phyloP scores from a whole-genome alignment of 129 eudicot genomes.

The Pittosporum tobira region DNA sequence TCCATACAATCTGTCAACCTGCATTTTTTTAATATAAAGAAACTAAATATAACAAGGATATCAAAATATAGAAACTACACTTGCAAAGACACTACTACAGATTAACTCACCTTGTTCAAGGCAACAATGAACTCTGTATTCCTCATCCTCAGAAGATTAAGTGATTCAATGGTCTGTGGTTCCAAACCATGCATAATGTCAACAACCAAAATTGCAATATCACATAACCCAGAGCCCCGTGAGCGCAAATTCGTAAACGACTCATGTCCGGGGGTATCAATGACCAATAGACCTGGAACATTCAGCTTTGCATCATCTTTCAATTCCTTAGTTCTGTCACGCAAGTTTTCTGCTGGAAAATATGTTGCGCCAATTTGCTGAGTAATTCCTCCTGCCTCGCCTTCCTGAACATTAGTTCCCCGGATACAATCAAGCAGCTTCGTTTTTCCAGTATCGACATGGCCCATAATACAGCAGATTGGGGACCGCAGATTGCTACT shows the following conservation, averaged over 20 bases:
- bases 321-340: conserved; percentile 87
- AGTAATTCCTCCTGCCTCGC: conserved; percentile 98
- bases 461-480: conserved; percentile 98
- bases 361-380: conserved; percentile 98
- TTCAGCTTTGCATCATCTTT: conserved; percentile 90
- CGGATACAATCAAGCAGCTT: conserved; percentile 90
- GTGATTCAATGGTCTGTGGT: conserved; percentile 90
- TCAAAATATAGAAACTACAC: conserved; percentile 1
- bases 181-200: conserved; percentile 98
- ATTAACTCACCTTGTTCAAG: conserved; percentile 62
- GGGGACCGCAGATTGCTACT: conserved; percentile 76
- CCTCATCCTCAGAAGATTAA: conserved; percentile 80
- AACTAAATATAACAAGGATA: conserved; percentile 5
- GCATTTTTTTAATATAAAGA: conserved; percentile 8
- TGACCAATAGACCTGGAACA: conserved; percentile 90
- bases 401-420: conserved; percentile 97
- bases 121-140: conserved; percentile 87
- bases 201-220: conserved; percentile 88
- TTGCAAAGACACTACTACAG: not conserved
- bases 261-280: conserved; percentile 97
- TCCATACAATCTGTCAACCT: conserved; percentile 91
- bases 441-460: conserved; percentile 95
- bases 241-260: conserved; percentile 86
- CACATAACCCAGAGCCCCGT: conserved; percentile 94
- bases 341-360: conserved; percentile 84